These are phyloP conservation scores for Colletotrichum tofieldiae DNA, from an alignment of 2,329 filamentous ascomycete species.

Conservation along the genomic window DNA sequence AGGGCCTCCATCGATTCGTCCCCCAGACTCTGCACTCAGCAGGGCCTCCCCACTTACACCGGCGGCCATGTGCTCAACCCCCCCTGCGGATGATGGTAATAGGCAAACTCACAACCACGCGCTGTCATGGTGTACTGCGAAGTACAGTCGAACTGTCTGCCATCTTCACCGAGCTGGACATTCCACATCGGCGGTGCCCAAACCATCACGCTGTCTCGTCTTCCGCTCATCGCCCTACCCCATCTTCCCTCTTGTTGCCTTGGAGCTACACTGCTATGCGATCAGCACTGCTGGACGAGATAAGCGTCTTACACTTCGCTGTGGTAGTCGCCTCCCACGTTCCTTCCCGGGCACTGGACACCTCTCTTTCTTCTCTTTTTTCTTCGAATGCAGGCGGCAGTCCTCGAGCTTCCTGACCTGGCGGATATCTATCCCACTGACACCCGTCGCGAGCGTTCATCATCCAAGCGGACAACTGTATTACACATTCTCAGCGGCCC, in stretches of 20 bases:
- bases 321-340: not conserved
- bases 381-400: not conserved
- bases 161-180: not conserved
- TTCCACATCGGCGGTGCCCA: not conserved
- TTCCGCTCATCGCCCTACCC: too few relatives aligned
- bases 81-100: slow-evolving; percentile 7
- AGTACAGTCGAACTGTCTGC: slow-evolving; percentile 5
- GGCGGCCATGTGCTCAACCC: not conserved
- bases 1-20: not conserved
- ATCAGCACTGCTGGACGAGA: not conserved
- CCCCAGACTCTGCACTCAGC: not conserved
- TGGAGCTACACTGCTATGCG: not conserved
- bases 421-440: not conserved
- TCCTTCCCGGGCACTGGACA: not conserved
- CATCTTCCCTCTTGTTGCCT: not conserved
- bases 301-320: not conserved
- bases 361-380: not conserved
- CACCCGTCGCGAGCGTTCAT: not conserved
- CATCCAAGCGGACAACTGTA: not conserved
- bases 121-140: not conserved
- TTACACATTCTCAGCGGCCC: not conserved
- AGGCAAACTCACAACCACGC: not conserved
- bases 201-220: not conserved
- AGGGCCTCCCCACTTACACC: slow-evolving; percentile 31
- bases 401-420: too few relatives aligned